These are phyloP conservation scores for Talaromyces borbonicus DNA, from an alignment of 495 filamentous ascomycete species.

Conservation along the genomic window DNA sequence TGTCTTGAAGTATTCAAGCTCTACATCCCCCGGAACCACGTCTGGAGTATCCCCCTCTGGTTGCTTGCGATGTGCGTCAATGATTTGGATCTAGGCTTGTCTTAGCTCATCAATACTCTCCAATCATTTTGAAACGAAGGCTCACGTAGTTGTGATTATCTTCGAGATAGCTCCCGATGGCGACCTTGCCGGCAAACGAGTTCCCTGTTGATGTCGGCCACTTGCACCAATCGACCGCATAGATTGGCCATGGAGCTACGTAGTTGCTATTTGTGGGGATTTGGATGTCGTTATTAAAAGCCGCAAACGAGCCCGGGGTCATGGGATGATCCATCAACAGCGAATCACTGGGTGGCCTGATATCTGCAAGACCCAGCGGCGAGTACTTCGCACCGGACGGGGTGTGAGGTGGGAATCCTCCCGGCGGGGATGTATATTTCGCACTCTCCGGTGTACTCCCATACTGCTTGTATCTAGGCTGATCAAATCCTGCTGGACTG, in stretches of 20 bases:
- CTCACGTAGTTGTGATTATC: conserved; percentile 95
- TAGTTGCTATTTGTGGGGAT: conserved; percentile 73
- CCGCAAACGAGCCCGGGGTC: conserved; percentile 27
- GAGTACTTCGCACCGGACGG: conserved; percentile 70
- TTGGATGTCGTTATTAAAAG: conserved; percentile 36
- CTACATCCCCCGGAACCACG: conserved; percentile 59
- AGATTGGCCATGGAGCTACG: conserved; percentile 87
- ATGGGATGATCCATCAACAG: conserved; percentile 55
- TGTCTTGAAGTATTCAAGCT: conserved; percentile 85
- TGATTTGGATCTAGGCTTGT: conserved; percentile 77
- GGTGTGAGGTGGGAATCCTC: conserved; percentile 58
- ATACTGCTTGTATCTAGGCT: conserved; percentile 63
- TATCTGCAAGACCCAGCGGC: conserved; percentile 82
- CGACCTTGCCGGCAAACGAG: conserved; percentile 78
- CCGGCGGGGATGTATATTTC: conserved; percentile 60
- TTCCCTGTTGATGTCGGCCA: conserved; percentile 71
- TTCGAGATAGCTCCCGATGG: conserved; percentile 91
- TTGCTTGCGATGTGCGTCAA: conserved; percentile 73
- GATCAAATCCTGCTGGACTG: conserved; percentile 69
- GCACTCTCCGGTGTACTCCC: conserved; percentile 53
- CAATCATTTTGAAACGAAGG: background rate
- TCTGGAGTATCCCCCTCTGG: conserved; percentile 52
- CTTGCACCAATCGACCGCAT: conserved; percentile 98
- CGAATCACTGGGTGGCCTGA: conserved; percentile 69
- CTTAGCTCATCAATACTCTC: conserved; percentile 14